A percentile compares a stretch with the other conserved stretches of the same genome.
phyloP scores from a whole-genome alignment of 768 basidiomycete genomes.

The Panellus pusillus region DNA sequence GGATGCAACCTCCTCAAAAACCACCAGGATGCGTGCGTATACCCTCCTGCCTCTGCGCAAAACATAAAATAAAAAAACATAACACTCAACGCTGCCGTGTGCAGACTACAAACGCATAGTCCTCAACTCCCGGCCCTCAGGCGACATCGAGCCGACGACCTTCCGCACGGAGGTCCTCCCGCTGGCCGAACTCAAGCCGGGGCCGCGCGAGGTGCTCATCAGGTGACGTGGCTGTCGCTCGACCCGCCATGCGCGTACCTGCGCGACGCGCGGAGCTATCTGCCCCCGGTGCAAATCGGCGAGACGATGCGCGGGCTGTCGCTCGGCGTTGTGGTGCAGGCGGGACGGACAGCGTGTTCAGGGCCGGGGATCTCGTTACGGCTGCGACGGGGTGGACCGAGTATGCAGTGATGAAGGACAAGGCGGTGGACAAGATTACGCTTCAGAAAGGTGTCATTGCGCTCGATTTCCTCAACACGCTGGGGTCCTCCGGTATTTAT shows the following conservation, averaged over 20 bases:
- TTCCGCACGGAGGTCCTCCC: slow-evolving; percentile 63
- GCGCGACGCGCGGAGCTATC: slow-evolving; percentile 67
- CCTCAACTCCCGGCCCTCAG: slow-evolving; percentile 71
- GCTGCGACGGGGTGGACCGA: slow-evolving; percentile 76
- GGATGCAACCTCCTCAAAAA: too few relatives aligned
- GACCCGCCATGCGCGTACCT: slow-evolving; percentile 92
- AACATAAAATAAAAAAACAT: not conserved
- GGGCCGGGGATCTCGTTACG: slow-evolving; percentile 68
- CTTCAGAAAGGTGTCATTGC: slow-evolving; percentile 57
- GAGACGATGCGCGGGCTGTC: slow-evolving; percentile 73
- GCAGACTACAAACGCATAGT: slow-evolving; percentile 63
- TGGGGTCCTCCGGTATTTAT: slow-evolving; percentile 80
- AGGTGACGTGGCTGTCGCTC: slow-evolving; percentile 74
- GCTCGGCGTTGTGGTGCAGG: slow-evolving; percentile 65
- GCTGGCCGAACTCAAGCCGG: slow-evolving; percentile 52
- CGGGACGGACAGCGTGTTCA: slow-evolving; percentile 54
- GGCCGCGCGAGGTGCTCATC: slow-evolving; percentile 62
- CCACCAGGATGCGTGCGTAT: slow-evolving; percentile 12
- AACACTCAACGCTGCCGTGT: not conserved
- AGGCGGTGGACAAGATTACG: slow-evolving; percentile 52
- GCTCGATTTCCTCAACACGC: slow-evolving; percentile 78
- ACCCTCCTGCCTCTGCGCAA: too few relatives aligned
- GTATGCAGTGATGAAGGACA: slow-evolving; percentile 62
- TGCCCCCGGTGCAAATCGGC: slow-evolving; percentile 52
- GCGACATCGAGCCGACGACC: slow-evolving; percentile 68